A percentile compares a stretch with the other conserved stretches of the same genome.
Conservation (phyloP, 306 rosid species). For the Citrullus mucosospermus region DNA sequence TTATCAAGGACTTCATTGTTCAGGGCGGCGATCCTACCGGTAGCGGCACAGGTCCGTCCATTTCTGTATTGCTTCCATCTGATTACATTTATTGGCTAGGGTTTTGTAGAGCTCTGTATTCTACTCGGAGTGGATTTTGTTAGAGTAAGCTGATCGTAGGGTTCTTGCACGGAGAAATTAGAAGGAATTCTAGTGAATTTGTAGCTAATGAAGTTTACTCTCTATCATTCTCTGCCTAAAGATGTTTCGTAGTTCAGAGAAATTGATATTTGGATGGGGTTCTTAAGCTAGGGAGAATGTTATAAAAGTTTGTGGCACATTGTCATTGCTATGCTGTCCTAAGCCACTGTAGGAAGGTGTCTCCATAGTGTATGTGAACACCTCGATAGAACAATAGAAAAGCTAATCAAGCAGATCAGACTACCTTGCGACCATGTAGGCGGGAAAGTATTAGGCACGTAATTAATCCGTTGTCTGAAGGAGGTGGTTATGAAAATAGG, state of each 20-base stretch:
- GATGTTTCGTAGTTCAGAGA: neutral
- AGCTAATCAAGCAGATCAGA: neutral
- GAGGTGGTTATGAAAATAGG: neutral
- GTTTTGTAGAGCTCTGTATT: neutral
- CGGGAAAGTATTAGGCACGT: neutral
- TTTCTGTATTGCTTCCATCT: neutral
- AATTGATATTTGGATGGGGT: neutral
- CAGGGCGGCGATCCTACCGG: constrained; percentile 92
- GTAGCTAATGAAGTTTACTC: neutral
- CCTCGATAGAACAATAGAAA: neutral
- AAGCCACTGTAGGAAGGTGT: neutral
- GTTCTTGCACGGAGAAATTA: neutral
- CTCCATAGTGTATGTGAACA: neutral
- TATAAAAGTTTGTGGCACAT: neutral
- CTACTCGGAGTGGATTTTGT: neutral
- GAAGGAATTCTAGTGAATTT: neutral
- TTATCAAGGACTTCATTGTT: constrained; percentile 65
- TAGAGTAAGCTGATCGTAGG: neutral
- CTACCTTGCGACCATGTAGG: neutral
- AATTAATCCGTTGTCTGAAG: neutral
- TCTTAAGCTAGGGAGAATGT: neutral
- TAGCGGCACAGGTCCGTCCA: constrained; percentile 56
- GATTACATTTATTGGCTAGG: neutral
- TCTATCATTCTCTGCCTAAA: neutral
- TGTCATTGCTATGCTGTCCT: neutral